A percentile compares a stretch with the other conserved stretches of the same genome.
Conservation (phyloP, 2,329 filamentous ascomycete species). For the Claviceps monticola region DNA sequence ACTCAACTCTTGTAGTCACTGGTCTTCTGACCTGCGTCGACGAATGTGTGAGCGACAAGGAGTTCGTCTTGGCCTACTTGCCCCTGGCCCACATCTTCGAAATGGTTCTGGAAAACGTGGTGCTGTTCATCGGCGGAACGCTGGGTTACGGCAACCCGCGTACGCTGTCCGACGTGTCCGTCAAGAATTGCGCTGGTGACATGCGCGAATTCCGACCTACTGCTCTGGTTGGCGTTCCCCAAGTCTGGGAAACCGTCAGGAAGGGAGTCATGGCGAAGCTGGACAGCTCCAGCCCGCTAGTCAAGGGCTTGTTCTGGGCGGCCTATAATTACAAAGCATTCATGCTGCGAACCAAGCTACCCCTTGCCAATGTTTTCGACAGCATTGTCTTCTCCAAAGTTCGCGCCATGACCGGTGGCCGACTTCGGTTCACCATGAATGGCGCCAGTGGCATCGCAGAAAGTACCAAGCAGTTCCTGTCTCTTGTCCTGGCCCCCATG, state of each 20-base stretch:
- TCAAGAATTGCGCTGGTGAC: conserved; percentile 83
- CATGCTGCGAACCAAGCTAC: conserved; percentile 44
- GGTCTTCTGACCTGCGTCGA: conserved; percentile 70
- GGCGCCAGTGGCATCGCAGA: conserved; percentile 83
- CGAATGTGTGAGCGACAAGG: conserved; percentile 60
- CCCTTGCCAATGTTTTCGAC: conserved; percentile 60
- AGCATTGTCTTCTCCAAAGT: conserved; percentile 82
- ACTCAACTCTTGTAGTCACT: conserved; percentile 37
- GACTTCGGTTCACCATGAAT: conserved; percentile 81
- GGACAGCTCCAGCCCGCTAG: conserved; percentile 53
- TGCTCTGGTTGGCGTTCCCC: conserved; percentile 84
- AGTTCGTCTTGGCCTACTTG: conserved; percentile 78
- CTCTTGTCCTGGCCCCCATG: conserved; percentile 87
- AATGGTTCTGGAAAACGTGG: conserved; percentile 87
- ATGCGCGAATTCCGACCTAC: conserved; percentile 86
- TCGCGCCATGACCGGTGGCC: conserved; percentile 77
- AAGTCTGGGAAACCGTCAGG: conserved; percentile 93
- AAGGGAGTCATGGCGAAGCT: conserved; percentile 83
- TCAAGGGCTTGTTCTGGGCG: conserved; percentile 65
- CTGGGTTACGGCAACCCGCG: conserved; percentile 88
- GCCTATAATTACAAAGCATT: conserved; percentile 46
- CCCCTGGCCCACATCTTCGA: conserved; percentile 94
- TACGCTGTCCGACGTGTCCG: conserved; percentile 73
- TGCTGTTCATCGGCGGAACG: conserved; percentile 76
- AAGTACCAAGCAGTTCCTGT: conserved; percentile 81